phyloP scores from a whole-genome alignment of 768 basidiomycete species.

The Chalciporus chontae region DNA sequence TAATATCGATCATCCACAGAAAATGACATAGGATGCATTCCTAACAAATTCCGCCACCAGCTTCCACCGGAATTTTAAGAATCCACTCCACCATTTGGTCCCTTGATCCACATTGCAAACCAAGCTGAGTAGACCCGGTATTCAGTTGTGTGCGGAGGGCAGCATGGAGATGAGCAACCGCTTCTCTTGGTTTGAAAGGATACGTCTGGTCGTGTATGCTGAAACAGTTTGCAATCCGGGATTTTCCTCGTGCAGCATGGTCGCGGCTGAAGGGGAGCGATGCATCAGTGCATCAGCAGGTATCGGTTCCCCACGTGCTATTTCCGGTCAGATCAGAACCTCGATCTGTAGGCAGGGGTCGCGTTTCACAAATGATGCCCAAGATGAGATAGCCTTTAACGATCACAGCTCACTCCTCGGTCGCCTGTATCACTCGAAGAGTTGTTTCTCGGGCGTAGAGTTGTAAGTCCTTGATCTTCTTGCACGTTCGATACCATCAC shows the following conservation, averaged over 20 bases:
- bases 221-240: not conserved
- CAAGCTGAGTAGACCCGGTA: not conserved
- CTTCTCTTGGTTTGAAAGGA: not conserved
- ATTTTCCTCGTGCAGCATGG: not conserved
- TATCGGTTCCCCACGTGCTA: not conserved
- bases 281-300: not conserved
- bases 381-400: not conserved
- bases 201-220: not conserved
- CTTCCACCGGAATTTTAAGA: not conserved
- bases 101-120: constrained; percentile 2
- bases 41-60: not conserved
- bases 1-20: not conserved
- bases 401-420: not conserved
- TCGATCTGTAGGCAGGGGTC: too few species aligned
- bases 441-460: not conserved
- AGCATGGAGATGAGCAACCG: not conserved
- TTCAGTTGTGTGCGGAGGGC: not conserved
- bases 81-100: not conserved
- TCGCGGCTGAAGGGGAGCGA: not conserved
- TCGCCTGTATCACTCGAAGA: not conserved
- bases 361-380: too few species aligned
- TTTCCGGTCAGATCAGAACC: not conserved
- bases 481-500: not conserved
- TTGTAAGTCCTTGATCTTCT: not conserved
- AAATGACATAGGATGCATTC: not conserved